Base-by-base conservation (phyloP, 768 basidiomycete genomes). In the Artomyces pyxidatus region DNA sequence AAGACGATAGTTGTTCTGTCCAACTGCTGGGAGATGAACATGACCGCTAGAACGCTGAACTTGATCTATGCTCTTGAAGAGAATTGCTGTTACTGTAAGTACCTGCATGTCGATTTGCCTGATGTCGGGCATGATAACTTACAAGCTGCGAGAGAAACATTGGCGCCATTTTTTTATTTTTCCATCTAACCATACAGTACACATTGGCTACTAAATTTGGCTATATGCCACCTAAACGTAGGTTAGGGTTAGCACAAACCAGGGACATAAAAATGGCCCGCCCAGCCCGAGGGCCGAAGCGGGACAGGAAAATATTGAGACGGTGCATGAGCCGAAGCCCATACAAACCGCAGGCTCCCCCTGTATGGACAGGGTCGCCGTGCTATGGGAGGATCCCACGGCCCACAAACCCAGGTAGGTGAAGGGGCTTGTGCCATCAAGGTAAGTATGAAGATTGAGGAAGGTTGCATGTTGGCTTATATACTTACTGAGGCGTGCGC, bases 291-390 rank as follows among this genome's bases (percentile, higher is more conserved):
- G 58, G 79, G 77, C 77, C 73, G 59, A 71, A 73, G 74, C 69
- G 69, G 77, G 76, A 82, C 80, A 67, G 81, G 80, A 74, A 84
- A 84, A 84, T 83, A 83, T 83, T 82, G 58, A 72, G 80, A 83
- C 78, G 74, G 75, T 84, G 80, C 82, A 81, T 81, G 77, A 73
- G 72, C 81, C 79, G 71, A 76, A 77, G 77, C 76, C 65, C 77
- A 82, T 56, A 58, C 58, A 59, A 59, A 58, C 54, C 54, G 51
- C 49, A 46, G 50, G 52, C 42, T 56, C 51, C 54, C 57, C 53
- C 51, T 59, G 58, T 35, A 35, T 12, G 58, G 58, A 59, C 58
- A 58, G 21, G 58, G 58, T 59, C 58, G 58, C 58, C 58, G 58
- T 59, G 58, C 58, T 55, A 59, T 59, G 58, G 53, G 51, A 56